Base-by-base conservation (phyloP, 2,329 filamentous ascomycete species). In the Pseudocercospora musae region DNA sequence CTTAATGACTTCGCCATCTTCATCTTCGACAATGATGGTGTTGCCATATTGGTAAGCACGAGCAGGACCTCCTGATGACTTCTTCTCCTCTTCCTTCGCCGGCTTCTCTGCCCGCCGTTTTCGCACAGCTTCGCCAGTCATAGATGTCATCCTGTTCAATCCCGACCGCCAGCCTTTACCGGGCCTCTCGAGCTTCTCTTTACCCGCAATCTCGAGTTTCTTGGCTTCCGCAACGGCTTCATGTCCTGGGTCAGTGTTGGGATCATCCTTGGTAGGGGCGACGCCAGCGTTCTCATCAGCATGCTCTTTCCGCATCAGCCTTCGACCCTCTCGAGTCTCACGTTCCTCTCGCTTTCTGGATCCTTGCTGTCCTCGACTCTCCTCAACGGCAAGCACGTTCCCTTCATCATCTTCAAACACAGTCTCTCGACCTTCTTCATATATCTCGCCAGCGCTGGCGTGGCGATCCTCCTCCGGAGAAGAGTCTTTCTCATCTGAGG, bases 1-100 rank as follows among this genome's bases (percentile, higher is more conserved):
- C 79, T 93, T 93, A 73, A 96, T 85, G 31, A 96, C 91, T 74
- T 96, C 91, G 48, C 91, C 91, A 69, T 93, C 88, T 74, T 90
- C 89, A 65, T 96, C 90, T 77, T 96, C 91, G 15, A 96, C 89
- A 73, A 96, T 94, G 67, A 96, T 91, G 79, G 91, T 93, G 73
- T 91, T 93, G 66, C 91, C 91, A 71, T 92, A 94, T 68, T 93
- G 90, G 73, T 93, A 96, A 4, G 91, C 91, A 53, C 89, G 81
- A n/a, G 91, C 91, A 11, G 90, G 89, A 59, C 89, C 89, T 67
- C 87, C 83, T 67, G 80, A 84, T 57, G 85, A 82, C 40, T 81
- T 78, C 29, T 74, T 72, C 48, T 67, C 58, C 40, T 75, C 71
- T 4, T 73, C 66, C 60, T 76, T 75, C 18, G 46, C 44, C 10